These are phyloP conservation scores for Lactifluus rugatus DNA, from an alignment of 768 basidiomycete species.

Conservation along the genomic window DNA sequence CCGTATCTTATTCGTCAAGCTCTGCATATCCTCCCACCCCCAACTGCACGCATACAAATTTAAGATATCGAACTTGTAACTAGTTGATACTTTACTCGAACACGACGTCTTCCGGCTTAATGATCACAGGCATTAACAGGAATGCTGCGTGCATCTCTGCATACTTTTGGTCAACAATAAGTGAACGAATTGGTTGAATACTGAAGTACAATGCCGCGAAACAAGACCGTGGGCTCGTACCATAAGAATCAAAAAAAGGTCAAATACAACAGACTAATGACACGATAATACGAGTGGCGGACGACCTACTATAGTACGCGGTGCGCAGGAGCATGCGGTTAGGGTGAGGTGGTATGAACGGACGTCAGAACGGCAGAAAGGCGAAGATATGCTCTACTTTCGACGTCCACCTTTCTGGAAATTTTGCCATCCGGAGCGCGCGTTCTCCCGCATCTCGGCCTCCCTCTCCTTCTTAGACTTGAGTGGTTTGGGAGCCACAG, in stretches of 20 bases:
- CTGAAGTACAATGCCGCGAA: not conserved
- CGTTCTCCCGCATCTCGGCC: conserved; percentile 10
- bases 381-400: not conserved
- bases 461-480: conserved; percentile 15
- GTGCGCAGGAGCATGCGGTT: not conserved
- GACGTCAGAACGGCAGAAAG: not conserved
- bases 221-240: too few relatives aligned
- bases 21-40: conserved; percentile 21
- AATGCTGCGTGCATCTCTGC: not conserved
- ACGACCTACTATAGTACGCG: not conserved
- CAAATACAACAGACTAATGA: not conserved
- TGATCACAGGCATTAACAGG: not conserved
- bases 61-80: conserved; percentile 26
- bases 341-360: not conserved
- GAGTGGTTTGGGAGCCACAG: not conserved
- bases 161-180: not conserved
- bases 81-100: conserved; percentile 22
- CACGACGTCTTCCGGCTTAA: conserved; percentile 18
- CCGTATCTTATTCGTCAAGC: conserved; percentile 20
- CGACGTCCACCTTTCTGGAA: conserved; percentile 21
- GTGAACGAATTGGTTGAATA: not conserved
- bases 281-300: not conserved
- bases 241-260: too few relatives aligned
- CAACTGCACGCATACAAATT: conserved; percentile 25
- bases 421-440: conserved; percentile 21